A percentile compares a stretch with the other conserved stretches of the same genome.
Conservation (phyloP, 495 filamentous ascomycete species). For the Baudoinia panamericana region DNA sequence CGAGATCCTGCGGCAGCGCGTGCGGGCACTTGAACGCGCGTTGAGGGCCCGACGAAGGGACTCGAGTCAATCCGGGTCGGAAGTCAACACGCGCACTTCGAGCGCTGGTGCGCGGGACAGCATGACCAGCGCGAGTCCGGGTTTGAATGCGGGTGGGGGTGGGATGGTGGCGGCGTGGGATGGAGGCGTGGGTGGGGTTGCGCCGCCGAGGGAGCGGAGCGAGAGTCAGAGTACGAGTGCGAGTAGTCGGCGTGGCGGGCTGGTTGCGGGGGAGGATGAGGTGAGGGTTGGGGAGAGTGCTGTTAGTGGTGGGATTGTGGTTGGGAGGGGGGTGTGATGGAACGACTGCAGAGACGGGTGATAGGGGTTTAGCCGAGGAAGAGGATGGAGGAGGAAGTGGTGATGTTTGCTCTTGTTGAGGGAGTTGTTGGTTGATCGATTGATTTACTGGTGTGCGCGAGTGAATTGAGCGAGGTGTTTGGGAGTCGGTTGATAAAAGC, state of each 20-base stretch:
- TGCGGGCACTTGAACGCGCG: conserved; percentile 56
- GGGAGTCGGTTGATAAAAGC: too few species aligned
- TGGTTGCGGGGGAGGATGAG: conserved; percentile 7
- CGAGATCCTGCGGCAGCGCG: conserved; percentile 55
- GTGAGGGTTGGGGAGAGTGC: conserved; percentile 18
- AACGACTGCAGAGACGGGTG: too few species aligned
- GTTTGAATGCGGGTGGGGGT: too few species aligned
- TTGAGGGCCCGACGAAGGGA: conserved; percentile 12
- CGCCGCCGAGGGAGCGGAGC: conserved; percentile 15
- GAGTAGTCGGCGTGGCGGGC: conserved; percentile 11
- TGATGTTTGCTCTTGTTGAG: too few species aligned
- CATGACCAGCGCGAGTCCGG: not conserved
- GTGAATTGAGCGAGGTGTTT: too few species aligned
- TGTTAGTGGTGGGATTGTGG: conserved; percentile 12
- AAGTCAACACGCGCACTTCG: not conserved
- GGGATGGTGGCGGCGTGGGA: conserved; percentile 19
- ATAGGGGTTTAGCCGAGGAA: too few species aligned
- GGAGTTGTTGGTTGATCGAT: too few species aligned
- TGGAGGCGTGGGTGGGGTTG: conserved; percentile 18
- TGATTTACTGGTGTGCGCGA: too few species aligned
- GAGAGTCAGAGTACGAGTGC: conserved; percentile 21
- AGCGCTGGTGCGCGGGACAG: not conserved
- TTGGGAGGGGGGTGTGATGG: too few species aligned
- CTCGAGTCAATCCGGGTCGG: conserved; percentile 14
- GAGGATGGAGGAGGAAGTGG: too few species aligned